Conservation (phyloP, 2,329 filamentous ascomycete genomes). For the Sordariomycetes sp. region DNA sequence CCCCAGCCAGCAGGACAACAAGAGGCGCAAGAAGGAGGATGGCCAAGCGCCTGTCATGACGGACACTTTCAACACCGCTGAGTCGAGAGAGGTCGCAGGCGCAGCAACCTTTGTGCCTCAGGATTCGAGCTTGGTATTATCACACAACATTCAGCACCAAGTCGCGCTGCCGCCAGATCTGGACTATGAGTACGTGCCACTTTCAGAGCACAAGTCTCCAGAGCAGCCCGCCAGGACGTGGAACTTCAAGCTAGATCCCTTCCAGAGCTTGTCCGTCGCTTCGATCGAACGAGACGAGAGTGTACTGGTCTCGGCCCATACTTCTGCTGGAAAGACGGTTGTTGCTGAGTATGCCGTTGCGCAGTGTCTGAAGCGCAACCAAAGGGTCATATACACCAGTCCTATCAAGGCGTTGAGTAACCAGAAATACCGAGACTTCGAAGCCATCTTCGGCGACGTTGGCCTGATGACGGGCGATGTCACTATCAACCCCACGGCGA, state of each 20-base stretch:
- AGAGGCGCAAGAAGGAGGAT: constrained; percentile 54
- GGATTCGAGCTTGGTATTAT: constrained; percentile 70
- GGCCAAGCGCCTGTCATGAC: constrained; percentile 70
- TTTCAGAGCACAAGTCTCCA: constrained; percentile 88
- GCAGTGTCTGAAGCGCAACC: constrained; percentile 93
- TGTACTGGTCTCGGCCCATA: constrained; percentile 93
- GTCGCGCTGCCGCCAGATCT: constrained; percentile 89
- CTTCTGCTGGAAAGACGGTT: constrained; percentile 95
- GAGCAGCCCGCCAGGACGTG: constrained; percentile 76
- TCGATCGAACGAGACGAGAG: constrained; percentile 96
- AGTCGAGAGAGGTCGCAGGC: constrained; percentile 81
- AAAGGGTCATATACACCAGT: constrained; percentile 97
- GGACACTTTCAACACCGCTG: constrained; percentile 89
- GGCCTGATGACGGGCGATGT: constrained; percentile 98
- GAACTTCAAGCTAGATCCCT: constrained; percentile 90
- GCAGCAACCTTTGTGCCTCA: constrained; percentile 58
- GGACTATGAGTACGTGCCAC: constrained; percentile 90
- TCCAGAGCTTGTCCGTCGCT: constrained; percentile 88
- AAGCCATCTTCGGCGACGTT: constrained; percentile 90
- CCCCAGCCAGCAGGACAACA: constrained; percentile 48
- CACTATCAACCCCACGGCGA: constrained; percentile 97
- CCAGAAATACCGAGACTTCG: constrained; percentile 96
- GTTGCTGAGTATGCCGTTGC: constrained; percentile 98
- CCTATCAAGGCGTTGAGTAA: constrained; percentile 98
- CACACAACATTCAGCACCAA: constrained; percentile 97